Evolutionary conservation across 2,329 filamentous ascomycete genomes (phyloP).

Genomic region (Fusarium subtropicale): DNA sequence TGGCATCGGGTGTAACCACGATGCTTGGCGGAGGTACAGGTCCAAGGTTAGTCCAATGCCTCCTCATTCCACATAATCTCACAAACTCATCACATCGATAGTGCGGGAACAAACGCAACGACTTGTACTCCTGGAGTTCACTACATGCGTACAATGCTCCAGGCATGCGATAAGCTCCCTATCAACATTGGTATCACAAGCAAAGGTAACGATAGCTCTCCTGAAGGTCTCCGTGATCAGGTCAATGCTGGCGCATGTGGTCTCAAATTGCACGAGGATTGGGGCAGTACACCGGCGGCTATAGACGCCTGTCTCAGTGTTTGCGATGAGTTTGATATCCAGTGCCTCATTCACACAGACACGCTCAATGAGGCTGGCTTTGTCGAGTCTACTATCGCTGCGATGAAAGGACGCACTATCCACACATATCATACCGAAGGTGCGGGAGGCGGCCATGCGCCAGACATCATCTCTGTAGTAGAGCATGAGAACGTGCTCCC

Average conservation of each 20-base stretch:
- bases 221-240: slow-evolving; percentile 79
- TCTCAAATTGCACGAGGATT: slow-evolving; percentile 95
- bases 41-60: slow-evolving; percentile 70
- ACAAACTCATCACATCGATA: slow-evolving; percentile 49
- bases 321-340: slow-evolving; percentile 91
- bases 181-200: slow-evolving; percentile 92
- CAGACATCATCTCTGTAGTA: slow-evolving; percentile 94
- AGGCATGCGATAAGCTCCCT: slow-evolving; percentile 83
- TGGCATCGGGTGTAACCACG: slow-evolving; percentile 89
- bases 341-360: slow-evolving; percentile 95
- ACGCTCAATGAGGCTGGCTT: slow-evolving; percentile 98
- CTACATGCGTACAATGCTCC: slow-evolving; percentile 89
- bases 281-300: slow-evolving; percentile 89
- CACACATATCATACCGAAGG: slow-evolving; percentile 98
- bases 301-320: slow-evolving; percentile 89
- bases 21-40: slow-evolving; percentile 92
- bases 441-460: slow-evolving; percentile 92
- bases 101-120: slow-evolving; percentile 89
- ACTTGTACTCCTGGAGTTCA: slow-evolving; percentile 90
- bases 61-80: background rate
- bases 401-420: slow-evolving; percentile 87
- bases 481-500: slow-evolving; percentile 90
- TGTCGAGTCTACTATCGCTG: slow-evolving; percentile 88
- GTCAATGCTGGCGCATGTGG: slow-evolving; percentile 86
- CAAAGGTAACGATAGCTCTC: slow-evolving; percentile 88